phyloP scores from a whole-genome alignment of 2,329 filamentous ascomycete genomes.

The Pseudogymnoascus sp. region DNA sequence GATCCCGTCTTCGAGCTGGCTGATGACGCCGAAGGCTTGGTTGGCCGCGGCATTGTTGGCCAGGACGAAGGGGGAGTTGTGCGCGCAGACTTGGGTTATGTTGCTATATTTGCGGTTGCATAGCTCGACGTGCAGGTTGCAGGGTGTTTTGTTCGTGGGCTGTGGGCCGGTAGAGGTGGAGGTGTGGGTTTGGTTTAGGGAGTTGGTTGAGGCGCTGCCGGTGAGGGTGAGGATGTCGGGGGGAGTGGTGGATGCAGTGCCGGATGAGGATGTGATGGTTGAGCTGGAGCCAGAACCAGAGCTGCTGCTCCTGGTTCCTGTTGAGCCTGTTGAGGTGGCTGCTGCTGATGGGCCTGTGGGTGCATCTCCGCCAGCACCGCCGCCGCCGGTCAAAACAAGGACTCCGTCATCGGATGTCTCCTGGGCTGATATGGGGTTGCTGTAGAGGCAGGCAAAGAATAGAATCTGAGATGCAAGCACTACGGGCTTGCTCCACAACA shows the following conservation, averaged over 20 bases:
- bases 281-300: slow-evolving; percentile 24
- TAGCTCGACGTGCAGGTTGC: slow-evolving; percentile 71
- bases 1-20: slow-evolving; percentile 70
- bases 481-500: background rate
- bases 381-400: background rate
- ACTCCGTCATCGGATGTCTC: background rate
- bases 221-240: slow-evolving; percentile 18
- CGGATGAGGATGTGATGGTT: slow-evolving; percentile 30
- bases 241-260: slow-evolving; percentile 25
- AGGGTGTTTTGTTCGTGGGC: slow-evolving; percentile 65
- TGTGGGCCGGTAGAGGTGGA: slow-evolving; percentile 35
- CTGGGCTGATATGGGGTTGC: background rate
- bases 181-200: slow-evolving; percentile 39
- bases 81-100: slow-evolving; percentile 67
- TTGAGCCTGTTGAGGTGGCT: background rate
- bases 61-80: slow-evolving; percentile 73
- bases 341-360: background rate
- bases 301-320: slow-evolving; percentile 14
- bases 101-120: slow-evolving; percentile 72
- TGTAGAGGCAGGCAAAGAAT: background rate
- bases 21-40: slow-evolving; percentile 57
- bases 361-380: background rate
- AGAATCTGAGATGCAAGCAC: background rate
- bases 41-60: slow-evolving; percentile 67
- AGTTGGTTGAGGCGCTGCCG: slow-evolving; percentile 17